Evolutionary conservation across 2,329 filamentous ascomycete genomes (phyloP).

Genomic region (Fusarium foetens): DNA sequence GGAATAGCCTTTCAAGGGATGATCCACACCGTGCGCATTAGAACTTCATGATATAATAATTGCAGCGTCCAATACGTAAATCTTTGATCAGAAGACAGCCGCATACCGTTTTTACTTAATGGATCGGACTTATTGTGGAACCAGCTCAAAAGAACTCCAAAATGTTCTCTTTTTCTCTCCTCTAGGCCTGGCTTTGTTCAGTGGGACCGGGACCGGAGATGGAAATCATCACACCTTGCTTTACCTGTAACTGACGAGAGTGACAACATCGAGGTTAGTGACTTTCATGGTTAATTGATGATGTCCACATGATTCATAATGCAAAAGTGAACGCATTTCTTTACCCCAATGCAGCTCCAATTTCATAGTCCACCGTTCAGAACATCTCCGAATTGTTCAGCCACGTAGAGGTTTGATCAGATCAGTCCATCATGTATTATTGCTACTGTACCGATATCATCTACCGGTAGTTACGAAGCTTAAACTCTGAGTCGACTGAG

Average conservation of each 20-base stretch:
- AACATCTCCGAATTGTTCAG: neutral
- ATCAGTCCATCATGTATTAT: constrained; percentile 1
- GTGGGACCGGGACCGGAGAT: constrained; percentile 33
- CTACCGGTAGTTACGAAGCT: constrained; percentile 1
- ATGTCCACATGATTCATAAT: constrained; percentile 10
- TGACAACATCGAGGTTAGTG: constrained; percentile 9
- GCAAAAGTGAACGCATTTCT: constrained; percentile 3
- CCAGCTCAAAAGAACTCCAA: constrained; percentile 3
- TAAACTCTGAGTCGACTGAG: neutral
- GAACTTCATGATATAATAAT: constrained; percentile 1
- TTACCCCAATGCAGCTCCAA: constrained; percentile 15
- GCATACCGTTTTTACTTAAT: constrained; percentile 28
- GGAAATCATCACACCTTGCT: constrained; percentile 9
- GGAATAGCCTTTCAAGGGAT: neutral
- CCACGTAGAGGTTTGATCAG: constrained; percentile 15
- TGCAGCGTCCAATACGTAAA: constrained; percentile 33
- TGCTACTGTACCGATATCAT: neutral
- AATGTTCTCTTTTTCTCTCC: neutral
- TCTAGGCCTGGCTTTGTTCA: constrained; percentile 33
- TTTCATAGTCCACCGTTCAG: neutral
- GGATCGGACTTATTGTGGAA: constrained; percentile 25
- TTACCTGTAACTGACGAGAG: constrained; percentile 13
- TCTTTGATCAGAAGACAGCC: constrained; percentile 2
- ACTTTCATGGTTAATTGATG: constrained; percentile 2
- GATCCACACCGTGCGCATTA: constrained; percentile 24